Base-by-base conservation (phyloP, 1,284 basidiomycete species). In the Gomphus bonarii region DNA sequence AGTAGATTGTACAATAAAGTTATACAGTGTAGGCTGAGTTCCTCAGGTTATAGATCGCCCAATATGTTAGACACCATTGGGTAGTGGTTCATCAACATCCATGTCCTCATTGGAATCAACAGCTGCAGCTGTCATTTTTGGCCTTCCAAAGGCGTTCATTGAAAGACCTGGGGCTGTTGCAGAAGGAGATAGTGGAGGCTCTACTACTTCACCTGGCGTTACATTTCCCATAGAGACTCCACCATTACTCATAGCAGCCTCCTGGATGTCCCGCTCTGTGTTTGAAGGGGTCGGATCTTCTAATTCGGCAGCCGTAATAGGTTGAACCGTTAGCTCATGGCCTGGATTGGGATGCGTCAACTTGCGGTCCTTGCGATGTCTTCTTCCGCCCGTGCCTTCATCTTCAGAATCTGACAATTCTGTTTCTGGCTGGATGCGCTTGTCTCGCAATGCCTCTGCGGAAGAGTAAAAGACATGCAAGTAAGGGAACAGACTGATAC, bases 321-420 rank as follows among this genome's bases (percentile, higher is more conserved):
- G 14, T 25, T 1, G 12, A 18, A 31, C 25, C 14, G 22, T 46
- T 20, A 40, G 7, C 5, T 54, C 40, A 10, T 42, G 42, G 31
- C 16, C 40, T n/a, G 33, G 10, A 30, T 57, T 42, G 11, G 36
- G 31, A 47, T 30, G 54, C 9, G 22, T 33, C 42, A 48, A 35
- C 54, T 55, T 55, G 44, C 54, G 54, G 48, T 61, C 48, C 30
- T 44, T 57, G 8, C 38, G 44, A 30, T 93, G 77, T 58, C 82
- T 75, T 54, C 89, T 78, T 10, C 81, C 84, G 36, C 85, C 89
- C 65, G 89, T 86, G 16, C 88, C 91, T 69, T 94, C 91, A 66
- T 94, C 87, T 61, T 91, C 88, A 1, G 88, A 91, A 66, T 91
- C 88, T 7, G 87, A 90, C 9, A 90, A 73, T 66, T 91, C 90